Evolutionary conservation across 2,329 filamentous ascomycete species (phyloP), one percentile per base, ranked within the genome.

Genomic region (Ophiosphaerella herpotricha): DNA sequence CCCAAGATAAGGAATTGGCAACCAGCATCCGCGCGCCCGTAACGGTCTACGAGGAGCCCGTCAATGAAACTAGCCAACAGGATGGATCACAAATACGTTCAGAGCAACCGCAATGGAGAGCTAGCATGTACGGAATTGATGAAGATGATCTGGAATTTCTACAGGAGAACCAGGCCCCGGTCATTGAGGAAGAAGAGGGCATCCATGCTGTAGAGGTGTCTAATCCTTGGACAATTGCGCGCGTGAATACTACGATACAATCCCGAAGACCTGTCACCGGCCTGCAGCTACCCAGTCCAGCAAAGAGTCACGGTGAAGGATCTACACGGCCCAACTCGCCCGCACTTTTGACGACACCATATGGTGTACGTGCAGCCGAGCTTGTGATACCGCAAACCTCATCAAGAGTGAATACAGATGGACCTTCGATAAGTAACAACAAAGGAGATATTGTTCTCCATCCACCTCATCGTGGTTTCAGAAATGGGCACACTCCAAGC

Each of bases 201-300:
- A 60, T 54, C 3, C 69, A 57, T 39, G 67, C 73, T 46, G 57
- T 67, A 23, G 64, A 54, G 4, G 46, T 76, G 4, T 77, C 73
- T 1, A 81, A 81, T 52, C 79, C 79, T 1, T 81, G 78, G 77
- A 75, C 75, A 0, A 71, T 78, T 37, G 78, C 79, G 21, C 78
- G 75, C 50, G 74, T 81, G 70, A 79, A 80, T 39, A 47, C 72
- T 13, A 43, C 51, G 1, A 35, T 63, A 18, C 70, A 64, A 43
- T 49, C 50, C 0, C 64, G 45, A 24, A 52, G 47, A 26, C 16
- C 31, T 6, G 9, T 13, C 6, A 52, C n/a, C n/a, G 60, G 60
- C 14, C 31, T 6, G 7, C 70, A 69, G 29, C 48, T 65, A 4
- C 55, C 55, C 23, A 69, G 66, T 34, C 67, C 67, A 32, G 53